These are phyloP conservation scores for Trichoderma sp. DNA, from an alignment of 2,329 filamentous ascomycete species.

Conservation along the genomic window DNA sequence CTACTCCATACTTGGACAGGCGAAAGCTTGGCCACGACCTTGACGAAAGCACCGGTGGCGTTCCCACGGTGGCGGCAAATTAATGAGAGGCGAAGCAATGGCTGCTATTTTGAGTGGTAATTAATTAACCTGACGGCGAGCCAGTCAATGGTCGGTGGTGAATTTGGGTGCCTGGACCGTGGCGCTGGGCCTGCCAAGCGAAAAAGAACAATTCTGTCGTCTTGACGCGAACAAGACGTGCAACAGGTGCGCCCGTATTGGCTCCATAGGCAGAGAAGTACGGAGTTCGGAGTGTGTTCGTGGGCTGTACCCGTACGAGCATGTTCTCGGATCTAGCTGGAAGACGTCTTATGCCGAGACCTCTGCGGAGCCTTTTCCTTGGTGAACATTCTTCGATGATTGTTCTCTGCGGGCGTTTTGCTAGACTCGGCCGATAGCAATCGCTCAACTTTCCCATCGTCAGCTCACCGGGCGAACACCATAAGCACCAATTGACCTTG, in stretches of 20 bases:
- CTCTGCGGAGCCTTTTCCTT: conserved; percentile 5
- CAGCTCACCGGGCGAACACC: neutral
- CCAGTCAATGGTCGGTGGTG: neutral
- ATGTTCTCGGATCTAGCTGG: neutral
- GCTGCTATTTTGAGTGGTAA: neutral
- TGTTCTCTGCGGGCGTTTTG: conserved; percentile 9
- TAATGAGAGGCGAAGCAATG: conserved; percentile 14
- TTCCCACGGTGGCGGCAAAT: conserved; percentile 10
- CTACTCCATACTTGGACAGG: conserved; percentile 11
- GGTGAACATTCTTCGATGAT: neutral
- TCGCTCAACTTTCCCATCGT: neutral
- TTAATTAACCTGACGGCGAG: conserved; percentile 11
- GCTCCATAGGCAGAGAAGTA: neutral
- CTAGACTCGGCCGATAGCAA: conserved; percentile 1
- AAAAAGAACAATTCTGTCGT: neutral
- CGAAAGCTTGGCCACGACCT: conserved; percentile 10
- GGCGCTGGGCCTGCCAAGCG: conserved; percentile 5
- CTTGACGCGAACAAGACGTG: neutral
- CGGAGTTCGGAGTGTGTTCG: conserved; percentile 5
- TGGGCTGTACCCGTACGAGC: neutral
- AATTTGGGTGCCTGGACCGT: conserved; percentile 2
- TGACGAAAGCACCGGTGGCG: neutral
- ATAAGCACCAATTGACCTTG: conserved; percentile 13
- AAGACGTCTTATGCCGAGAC: neutral
- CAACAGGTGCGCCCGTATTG: neutral